Percentiles rank a stretch among this genome's conserved stretches.
These are phyloP conservation scores for Stagonosporopsis cucurbitacearum DNA, from an alignment of 2,329 filamentous ascomycete genomes.

Conservation along the genomic window DNA sequence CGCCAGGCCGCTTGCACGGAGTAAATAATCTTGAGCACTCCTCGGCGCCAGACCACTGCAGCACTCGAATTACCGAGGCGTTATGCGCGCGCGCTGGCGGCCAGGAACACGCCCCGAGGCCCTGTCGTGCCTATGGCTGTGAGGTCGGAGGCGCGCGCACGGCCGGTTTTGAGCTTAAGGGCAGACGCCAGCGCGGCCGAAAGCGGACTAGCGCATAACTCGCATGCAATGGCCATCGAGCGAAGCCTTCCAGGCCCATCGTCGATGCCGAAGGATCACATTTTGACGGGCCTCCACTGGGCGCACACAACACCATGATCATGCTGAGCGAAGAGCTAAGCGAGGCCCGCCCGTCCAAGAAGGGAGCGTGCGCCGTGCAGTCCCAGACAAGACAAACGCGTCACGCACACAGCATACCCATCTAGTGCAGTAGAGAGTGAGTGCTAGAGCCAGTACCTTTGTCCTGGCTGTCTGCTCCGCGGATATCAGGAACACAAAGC, in stretches of 20 bases:
- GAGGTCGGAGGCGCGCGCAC: background rate
- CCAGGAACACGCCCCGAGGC: background rate
- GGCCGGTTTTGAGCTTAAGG: too few relatives aligned
- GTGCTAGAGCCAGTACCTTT: background rate
- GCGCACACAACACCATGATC: constrained; percentile 10
- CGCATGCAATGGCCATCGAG: constrained; percentile 5
- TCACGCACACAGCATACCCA: background rate
- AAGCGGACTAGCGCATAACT: background rate
- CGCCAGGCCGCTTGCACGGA: background rate
- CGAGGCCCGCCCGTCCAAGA: constrained; percentile 2
- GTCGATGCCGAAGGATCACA: constrained; percentile 14
- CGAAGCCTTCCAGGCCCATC: constrained; percentile 7
- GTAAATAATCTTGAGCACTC: background rate
- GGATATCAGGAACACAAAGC: constrained; percentile 15
- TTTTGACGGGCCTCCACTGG: constrained; percentile 10
- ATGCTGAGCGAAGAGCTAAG: constrained; percentile 7
- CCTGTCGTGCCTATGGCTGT: background rate
- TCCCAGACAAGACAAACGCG: constrained; percentile 1
- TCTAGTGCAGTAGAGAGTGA: too few relatives aligned
- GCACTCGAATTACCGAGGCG: constrained; percentile 1
- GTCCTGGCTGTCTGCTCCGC: constrained; percentile 1
- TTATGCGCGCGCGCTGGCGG: background rate
- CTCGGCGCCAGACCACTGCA: background rate
- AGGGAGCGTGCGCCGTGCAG: constrained; percentile 14
- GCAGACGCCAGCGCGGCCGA: too few relatives aligned